Base-by-base conservation (phyloP, 164 flowering plant species). In the Macadamia tetraphylla region DNA sequence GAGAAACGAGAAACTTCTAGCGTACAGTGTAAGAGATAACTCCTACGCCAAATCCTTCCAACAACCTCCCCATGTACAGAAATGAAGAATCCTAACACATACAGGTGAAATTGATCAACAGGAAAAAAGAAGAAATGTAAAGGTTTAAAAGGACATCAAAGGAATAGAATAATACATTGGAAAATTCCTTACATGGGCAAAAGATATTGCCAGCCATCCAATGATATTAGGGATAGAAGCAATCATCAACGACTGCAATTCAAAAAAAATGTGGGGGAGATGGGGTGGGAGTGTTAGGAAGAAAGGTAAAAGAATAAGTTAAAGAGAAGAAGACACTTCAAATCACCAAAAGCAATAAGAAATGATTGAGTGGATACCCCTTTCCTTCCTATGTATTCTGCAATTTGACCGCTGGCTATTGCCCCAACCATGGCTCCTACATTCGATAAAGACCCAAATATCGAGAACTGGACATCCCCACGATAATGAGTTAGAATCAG, bases 371-470 rank as follows among this genome's bases (percentile, higher is more conserved):
- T 7, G 6, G 58, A 8, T 79, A 88, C 90, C 90, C 93, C 90
- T 74, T 88, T 88, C 23, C 88, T 68, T 17, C 93, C 93, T 32
- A 88, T 82, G 67, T 85, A 81, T 66, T 88, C 93, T 1, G 93
- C 74, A 63, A 88, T 86, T 74, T 85, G 93, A 43, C 93, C 93
- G 68, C 93, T 86, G 10, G 87, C 76, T 32, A 88, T 83, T 29
- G 90, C 90, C 40, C 93, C 93, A 71, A 88, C 80, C 93, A 86
- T 88, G 11, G 90, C 89, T 14, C 93, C 93, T 69, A 84, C 88
- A 78, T 88, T 88, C 0, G 89, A 75, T 62, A 88, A 74, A 7
- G 93, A 86, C 42, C 93, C 93, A 74, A 86, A 88, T n/a, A 84
- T 1, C 9, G 93, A 88, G 66, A 76, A 88, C 93, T 88, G 64